A percentile compares a stretch with the other conserved stretches of the same genome.
These are phyloP conservation scores for Psophocarpus tetragonolobus DNA, from an alignment of 306 rosid genomes.

Conservation along the genomic window DNA sequence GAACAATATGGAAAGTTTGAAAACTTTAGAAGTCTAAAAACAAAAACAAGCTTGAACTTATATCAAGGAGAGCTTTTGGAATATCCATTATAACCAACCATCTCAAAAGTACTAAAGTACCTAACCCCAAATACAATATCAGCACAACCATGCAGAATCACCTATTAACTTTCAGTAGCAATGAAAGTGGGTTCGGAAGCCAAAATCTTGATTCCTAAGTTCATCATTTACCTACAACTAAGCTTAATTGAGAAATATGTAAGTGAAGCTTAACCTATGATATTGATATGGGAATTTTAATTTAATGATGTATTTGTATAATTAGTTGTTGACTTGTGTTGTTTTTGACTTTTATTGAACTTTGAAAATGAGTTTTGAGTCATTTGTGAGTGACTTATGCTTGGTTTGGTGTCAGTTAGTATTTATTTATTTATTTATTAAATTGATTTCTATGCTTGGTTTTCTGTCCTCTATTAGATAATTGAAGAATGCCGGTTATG, in stretches of 20 bases:
- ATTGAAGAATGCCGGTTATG: slow-evolving; percentile 57
- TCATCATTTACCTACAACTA: too few relatives aligned
- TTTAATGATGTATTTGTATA: too few relatives aligned
- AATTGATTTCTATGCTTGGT: slow-evolving; percentile 13
- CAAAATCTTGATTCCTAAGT: too few relatives aligned
- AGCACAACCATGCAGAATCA: slow-evolving; percentile 13
- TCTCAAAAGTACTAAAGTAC: background rate
- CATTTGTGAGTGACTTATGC: too few relatives aligned
- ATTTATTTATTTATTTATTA: background rate
- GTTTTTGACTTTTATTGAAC: too few relatives aligned
- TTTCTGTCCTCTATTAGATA: slow-evolving; percentile 22
- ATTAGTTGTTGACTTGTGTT: too few relatives aligned
- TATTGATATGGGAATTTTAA: too few relatives aligned
- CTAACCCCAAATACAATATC: background rate
- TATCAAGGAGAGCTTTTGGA: background rate
- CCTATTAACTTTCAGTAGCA: too few relatives aligned
- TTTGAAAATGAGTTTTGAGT: too few relatives aligned
- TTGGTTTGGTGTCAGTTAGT: background rate
- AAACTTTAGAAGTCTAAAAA: slow-evolving; percentile 13
- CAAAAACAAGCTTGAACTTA: background rate
- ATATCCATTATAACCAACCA: background rate
- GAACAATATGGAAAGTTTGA: slow-evolving; percentile 15
- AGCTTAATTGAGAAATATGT: too few relatives aligned
- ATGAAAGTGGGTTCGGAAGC: too few relatives aligned
- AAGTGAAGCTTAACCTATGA: too few relatives aligned